Evolutionary conservation across 2,329 filamentous ascomycete species (phyloP), one percentile per base, ranked within the genome.

Genomic region (Mariannaea elegans): DNA sequence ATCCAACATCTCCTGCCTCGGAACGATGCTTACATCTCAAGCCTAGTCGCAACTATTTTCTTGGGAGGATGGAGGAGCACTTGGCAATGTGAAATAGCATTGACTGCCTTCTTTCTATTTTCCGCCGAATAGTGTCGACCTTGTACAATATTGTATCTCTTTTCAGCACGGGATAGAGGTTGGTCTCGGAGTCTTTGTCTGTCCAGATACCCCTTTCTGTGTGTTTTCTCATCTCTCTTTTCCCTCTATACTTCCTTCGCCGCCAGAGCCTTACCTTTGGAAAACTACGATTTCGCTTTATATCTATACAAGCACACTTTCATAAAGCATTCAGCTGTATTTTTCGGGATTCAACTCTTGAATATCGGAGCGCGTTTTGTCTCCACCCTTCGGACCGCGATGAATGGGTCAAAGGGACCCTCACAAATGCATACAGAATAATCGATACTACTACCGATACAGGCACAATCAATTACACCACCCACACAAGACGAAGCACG

Each of bases 131-230:
- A 29, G 7, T 41, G 44, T 44, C 12, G n/a, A 38, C 38, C n/a
- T 19, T 60, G 52, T 56, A 51, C 46, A 46, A 51, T 50, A 56
- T 47, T 56, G 48, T 51, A 50, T 46, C 39, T 24, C n/a, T 39
- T 56, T 50, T 56, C 32, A 18, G 39, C 34, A 50, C 29, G 34
- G 24, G 46, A 29, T 50, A 60, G 46, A 60, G 50, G 39, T 34
- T 56, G 32, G 49, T 29, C 34, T 48, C 14, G 42, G 41, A 44
- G 48, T 27, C 36, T 14, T 41, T 46, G 41, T 38, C 29, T 45
- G 44, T 14, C 14, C 41, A n/a, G 41, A 39, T 23, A 42, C 38
- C 41, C 18, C 31, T 21, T 12, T 41, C 38, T 27, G 19, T 27
- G 16, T 34, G 9, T 42, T 21, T 8, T 50, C n/a, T 38, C 29